Percentiles rank a stretch among this genome's conserved stretches.
Conservation (phyloP, 2,329 filamentous ascomycete genomes). For the Trichophyton rubrum region DNA sequence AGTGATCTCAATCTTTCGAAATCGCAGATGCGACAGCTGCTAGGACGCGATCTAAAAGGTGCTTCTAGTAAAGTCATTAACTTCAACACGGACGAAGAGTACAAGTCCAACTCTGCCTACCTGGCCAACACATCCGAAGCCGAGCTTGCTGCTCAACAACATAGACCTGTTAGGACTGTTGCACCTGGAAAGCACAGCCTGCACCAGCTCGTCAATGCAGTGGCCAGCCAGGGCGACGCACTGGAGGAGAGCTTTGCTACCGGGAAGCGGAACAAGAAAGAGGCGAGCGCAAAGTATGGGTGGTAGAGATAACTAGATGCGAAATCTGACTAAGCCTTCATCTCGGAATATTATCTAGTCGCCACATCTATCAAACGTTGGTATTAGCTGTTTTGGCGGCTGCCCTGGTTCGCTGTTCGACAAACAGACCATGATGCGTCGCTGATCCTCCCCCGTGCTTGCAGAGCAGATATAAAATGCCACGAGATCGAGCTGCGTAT, state of each 20-base stretch:
- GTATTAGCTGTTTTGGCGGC: too few species aligned
- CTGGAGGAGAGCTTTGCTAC: constrained; percentile 84
- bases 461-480: background rate
- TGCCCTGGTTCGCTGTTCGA: too few species aligned
- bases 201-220: constrained; percentile 73
- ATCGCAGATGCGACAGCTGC: constrained; percentile 66
- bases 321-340: too few species aligned
- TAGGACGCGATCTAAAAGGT: constrained; percentile 49
- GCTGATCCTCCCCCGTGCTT: too few species aligned
- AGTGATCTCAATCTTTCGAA: constrained; percentile 66
- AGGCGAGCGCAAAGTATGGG: constrained; percentile 72
- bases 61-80: constrained; percentile 58
- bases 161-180: constrained; percentile 72
- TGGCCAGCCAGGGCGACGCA: constrained; percentile 69
- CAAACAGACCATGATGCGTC: too few species aligned
- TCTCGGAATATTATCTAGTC: too few species aligned
- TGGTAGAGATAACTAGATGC: constrained; percentile 46
- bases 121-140: constrained; percentile 54
- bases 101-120: constrained; percentile 68
- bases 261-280: constrained; percentile 64
- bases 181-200: constrained; percentile 82
- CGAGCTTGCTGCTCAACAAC: constrained; percentile 40
- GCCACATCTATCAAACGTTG: too few species aligned
- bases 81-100: constrained; percentile 83
- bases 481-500: constrained; percentile 9